Percentiles rank a stretch among this genome's conserved stretches.
phyloP scores from a whole-genome alignment of 345 rosid genomes.

The Salix koriyanagi region DNA sequence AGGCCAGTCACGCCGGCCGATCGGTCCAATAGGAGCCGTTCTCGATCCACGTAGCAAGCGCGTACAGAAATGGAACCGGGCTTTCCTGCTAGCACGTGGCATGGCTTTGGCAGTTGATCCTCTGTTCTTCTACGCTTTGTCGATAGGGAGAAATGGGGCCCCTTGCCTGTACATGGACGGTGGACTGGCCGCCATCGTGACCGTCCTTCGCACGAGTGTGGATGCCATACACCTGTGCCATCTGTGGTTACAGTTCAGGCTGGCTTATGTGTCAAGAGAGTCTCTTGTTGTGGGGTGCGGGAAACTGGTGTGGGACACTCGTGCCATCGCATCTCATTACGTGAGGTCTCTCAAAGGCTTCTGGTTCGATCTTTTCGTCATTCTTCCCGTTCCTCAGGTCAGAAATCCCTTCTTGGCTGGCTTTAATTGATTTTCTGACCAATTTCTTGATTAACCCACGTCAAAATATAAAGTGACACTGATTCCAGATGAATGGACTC shows the following conservation, averaged over 20 bases:
- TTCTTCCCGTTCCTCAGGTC: conserved; percentile 96
- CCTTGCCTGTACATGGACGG: conserved; percentile 81
- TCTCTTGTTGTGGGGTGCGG: conserved; percentile 87
- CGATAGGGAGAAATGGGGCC: conserved; percentile 48
- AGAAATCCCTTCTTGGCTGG: neutral
- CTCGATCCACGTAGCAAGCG: conserved; percentile 72
- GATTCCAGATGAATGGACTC: too few species aligned
- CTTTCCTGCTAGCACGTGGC: conserved; percentile 65
- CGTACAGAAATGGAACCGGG: conserved; percentile 73
- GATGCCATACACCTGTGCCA: conserved; percentile 66
- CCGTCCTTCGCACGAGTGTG: conserved; percentile 63
- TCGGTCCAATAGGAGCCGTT: conserved; percentile 34
- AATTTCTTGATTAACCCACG: too few species aligned
- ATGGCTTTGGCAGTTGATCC: conserved; percentile 82
- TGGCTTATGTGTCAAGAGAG: conserved; percentile 79
- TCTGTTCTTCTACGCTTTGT: conserved; percentile 73
- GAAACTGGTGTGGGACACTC: conserved; percentile 90
- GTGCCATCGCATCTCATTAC: conserved; percentile 64
- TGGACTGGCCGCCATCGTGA: conserved; percentile 56
- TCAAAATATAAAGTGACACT: too few species aligned
- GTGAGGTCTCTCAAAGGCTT: conserved; percentile 64
- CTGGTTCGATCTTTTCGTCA: conserved; percentile 82
- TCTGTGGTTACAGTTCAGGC: conserved; percentile 70
- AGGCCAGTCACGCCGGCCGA: conserved; percentile 3
- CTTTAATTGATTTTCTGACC: too few species aligned